These are phyloP conservation scores for Gossypium schwendimanii DNA, from an alignment of 441 rosid genomes.

Conservation along the genomic window DNA sequence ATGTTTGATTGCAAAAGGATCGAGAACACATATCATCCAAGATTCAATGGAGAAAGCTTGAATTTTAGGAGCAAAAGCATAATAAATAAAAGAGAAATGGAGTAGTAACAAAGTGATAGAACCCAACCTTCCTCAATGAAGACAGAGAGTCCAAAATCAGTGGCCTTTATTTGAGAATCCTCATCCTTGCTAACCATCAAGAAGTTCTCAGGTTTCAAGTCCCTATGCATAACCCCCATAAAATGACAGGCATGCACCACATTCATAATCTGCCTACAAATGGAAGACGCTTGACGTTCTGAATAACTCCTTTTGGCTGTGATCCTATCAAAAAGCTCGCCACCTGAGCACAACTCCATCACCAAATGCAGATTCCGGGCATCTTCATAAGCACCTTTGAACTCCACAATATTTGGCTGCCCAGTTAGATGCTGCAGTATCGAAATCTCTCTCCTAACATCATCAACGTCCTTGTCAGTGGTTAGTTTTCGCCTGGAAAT, in stretches of 20 bases:
- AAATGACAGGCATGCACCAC: conserved; percentile 64
- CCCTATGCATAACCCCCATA: conserved; percentile 67
- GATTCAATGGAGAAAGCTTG: neutral
- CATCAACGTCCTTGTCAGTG: conserved; percentile 33
- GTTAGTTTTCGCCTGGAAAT: conserved; percentile 45
- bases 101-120: neutral
- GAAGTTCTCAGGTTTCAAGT: conserved; percentile 70
- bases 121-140: conserved; percentile 55
- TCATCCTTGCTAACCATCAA: conserved; percentile 37
- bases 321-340: conserved; percentile 65
- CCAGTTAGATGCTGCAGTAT: conserved; percentile 55
- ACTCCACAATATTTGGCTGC: conserved; percentile 62
- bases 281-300: conserved; percentile 47
- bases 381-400: conserved; percentile 58
- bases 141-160: conserved; percentile 59
- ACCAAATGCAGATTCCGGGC: conserved; percentile 38
- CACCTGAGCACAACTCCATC: conserved; percentile 66
- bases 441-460: conserved; percentile 50
- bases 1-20: neutral
- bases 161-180: conserved; percentile 43
- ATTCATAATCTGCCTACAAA: conserved; percentile 52
- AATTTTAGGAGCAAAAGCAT: neutral
- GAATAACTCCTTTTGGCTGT: conserved; percentile 43
- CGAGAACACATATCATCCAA: neutral
- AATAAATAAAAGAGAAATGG: neutral